Conservation (phyloP, 2,329 filamentous ascomycete genomes). For the Fusarium hostae region DNA sequence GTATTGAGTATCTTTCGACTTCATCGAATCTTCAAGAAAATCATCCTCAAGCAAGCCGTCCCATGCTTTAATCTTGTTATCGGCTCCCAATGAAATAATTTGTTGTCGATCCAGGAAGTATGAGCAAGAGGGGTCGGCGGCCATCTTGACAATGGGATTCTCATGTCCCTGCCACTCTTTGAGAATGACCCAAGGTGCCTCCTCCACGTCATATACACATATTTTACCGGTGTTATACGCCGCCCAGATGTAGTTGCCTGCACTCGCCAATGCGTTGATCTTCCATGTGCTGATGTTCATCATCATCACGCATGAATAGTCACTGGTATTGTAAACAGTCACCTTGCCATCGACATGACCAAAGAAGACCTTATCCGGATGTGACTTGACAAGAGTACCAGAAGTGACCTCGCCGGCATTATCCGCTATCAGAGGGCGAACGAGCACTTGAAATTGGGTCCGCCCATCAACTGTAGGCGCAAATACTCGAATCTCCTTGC, state of each 20-base stretch:
- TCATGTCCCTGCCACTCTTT: slow-evolving; percentile 97
- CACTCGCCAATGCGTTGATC: slow-evolving; percentile 86
- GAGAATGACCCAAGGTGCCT: slow-evolving; percentile 86
- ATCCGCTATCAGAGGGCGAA: slow-evolving; percentile 75
- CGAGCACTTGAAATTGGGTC: slow-evolving; percentile 78
- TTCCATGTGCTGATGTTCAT: slow-evolving; percentile 94
- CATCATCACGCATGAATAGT: slow-evolving; percentile 81
- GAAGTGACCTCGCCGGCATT: slow-evolving; percentile 88
- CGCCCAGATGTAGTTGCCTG: slow-evolving; percentile 88
- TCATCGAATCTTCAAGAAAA: slow-evolving; percentile 93
- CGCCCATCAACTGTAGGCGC: slow-evolving; percentile 76
- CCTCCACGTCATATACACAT: slow-evolving; percentile 87
- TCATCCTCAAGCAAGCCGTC: slow-evolving; percentile 94
- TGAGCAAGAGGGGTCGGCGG: slow-evolving; percentile 82
- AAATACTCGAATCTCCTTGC: slow-evolving; percentile 89
- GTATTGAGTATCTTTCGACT: slow-evolving; percentile 81
- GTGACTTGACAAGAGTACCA: slow-evolving; percentile 77
- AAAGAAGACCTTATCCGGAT: slow-evolving; percentile 85
- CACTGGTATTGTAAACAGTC: slow-evolving; percentile 84
- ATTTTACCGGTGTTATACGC: slow-evolving; percentile 95
- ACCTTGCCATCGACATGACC: slow-evolving; percentile 95
- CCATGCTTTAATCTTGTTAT: slow-evolving; percentile 87
- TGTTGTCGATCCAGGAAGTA: slow-evolving; percentile 88
- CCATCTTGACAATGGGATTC: slow-evolving; percentile 80
- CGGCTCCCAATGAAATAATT: slow-evolving; percentile 86